Evolutionary conservation across 306 rosid genomes (phyloP).

Genomic region (Trifolium pratense): DNA sequence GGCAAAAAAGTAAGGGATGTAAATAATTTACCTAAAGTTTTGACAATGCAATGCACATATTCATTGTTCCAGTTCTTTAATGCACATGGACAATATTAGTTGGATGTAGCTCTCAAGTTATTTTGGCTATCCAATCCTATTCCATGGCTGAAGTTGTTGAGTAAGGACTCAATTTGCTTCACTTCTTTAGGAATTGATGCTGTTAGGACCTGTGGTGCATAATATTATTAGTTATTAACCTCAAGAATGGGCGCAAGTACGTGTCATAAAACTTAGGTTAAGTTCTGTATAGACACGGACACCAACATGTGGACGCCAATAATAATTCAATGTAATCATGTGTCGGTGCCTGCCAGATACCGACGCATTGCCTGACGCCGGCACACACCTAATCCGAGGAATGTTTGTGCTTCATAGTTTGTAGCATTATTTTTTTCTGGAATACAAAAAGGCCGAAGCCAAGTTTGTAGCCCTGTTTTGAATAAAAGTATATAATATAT

Average conservation of each 20-base stretch:
- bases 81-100: conserved; percentile 35
- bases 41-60: conserved; percentile 13
- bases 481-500: background rate
- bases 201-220: conserved; percentile 62
- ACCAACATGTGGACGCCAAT: no score
- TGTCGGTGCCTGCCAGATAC: no score
- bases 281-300: background rate
- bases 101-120: conserved; percentile 44
- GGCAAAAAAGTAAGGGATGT: conserved; percentile 2
- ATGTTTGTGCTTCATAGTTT: no score
- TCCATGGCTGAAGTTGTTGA: conserved; percentile 71
- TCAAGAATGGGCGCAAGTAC: background rate
- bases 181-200: conserved; percentile 87
- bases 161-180: conserved; percentile 77
- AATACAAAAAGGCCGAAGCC: no score
- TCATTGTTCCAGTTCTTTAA: conserved; percentile 34
- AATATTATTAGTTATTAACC: conserved; percentile 23
- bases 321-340: no score
- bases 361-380: no score
- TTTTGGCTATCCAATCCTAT: conserved; percentile 48
- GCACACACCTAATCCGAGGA: no score
- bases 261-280: background rate
- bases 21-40: conserved; percentile 18
- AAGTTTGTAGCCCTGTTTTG: background rate
- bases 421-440: no score